phyloP scores from a whole-genome alignment of 1,284 basidiomycete species.

The Ustilago bromivora region DNA sequence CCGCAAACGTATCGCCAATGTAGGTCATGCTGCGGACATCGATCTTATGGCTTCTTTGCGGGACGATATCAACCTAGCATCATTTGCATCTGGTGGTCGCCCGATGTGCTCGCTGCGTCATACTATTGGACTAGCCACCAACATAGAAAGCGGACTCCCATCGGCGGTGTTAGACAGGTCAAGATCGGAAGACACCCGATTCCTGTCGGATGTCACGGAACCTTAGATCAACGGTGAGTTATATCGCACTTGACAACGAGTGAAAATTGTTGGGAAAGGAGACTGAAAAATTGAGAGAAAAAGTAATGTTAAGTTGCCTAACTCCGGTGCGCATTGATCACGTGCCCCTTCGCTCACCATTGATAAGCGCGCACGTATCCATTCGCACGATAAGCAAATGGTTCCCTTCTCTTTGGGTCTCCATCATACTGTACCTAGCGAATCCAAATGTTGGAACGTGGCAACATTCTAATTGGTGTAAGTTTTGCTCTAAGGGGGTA shows the following conservation, averaged over 20 bases:
- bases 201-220: constrained; percentile 9
- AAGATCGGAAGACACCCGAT: constrained; percentile 4
- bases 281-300: too few species aligned
- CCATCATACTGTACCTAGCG: not conserved
- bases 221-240: not conserved
- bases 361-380: too few species aligned
- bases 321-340: too few species aligned
- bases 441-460: not conserved
- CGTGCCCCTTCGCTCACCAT: too few species aligned
- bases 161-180: not conserved
- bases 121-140: not conserved
- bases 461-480: not conserved
- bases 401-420: too few species aligned
- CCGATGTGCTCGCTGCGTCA: not conserved
- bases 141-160: not conserved
- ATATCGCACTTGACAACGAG: too few species aligned
- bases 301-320: too few species aligned
- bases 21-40: not conserved
- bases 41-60: not conserved
- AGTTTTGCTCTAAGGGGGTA: not conserved
- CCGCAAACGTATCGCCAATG: not conserved
- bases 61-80: not conserved
- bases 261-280: too few species aligned
- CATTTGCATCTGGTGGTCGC: not conserved
- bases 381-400: too few species aligned